Percentiles rank a stretch among this genome's conserved stretches.
Evolutionary conservation across 208 protist species (phyloP).

Genomic region (Angomonas deanei): DNA sequence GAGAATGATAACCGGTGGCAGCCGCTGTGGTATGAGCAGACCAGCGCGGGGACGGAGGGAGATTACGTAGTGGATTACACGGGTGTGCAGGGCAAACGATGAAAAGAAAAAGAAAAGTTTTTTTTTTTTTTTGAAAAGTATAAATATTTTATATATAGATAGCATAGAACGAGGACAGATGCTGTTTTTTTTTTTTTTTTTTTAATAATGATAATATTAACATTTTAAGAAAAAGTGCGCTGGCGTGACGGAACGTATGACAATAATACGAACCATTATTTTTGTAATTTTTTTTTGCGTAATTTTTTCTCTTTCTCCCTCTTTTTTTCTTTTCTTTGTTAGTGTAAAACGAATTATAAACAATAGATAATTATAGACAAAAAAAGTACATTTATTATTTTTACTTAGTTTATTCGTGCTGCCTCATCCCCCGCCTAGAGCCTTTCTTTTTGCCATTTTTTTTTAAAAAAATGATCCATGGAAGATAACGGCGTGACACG

Average conservation of each 20-base stretch:
- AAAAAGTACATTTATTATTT: constrained; percentile 8
- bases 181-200: constrained; percentile 8
- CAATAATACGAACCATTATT: too few relatives aligned
- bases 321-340: constrained; percentile 10
- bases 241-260: too few relatives aligned
- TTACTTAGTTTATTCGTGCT: background rate
- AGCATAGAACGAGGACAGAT: background rate
- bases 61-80: background rate
- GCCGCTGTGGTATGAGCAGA: constrained; percentile 69
- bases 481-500: too few relatives aligned
- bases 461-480: too few relatives aligned
- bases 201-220: too few relatives aligned
- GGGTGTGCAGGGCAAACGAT: background rate
- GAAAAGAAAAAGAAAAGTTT: background rate
- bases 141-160: background rate
- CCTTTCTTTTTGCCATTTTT: too few relatives aligned
- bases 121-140: background rate
- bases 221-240: background rate
- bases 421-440: too few relatives aligned
- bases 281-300: constrained; percentile 2
- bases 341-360: background rate
- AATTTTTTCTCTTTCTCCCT: constrained; percentile 1
- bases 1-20: constrained; percentile 78
- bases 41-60: background rate
- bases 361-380: constrained; percentile 11